Evolutionary conservation across 257 asterid species (phyloP), one percentile per base, ranked within the genome.

Genomic region (Solanum arcanum): DNA sequence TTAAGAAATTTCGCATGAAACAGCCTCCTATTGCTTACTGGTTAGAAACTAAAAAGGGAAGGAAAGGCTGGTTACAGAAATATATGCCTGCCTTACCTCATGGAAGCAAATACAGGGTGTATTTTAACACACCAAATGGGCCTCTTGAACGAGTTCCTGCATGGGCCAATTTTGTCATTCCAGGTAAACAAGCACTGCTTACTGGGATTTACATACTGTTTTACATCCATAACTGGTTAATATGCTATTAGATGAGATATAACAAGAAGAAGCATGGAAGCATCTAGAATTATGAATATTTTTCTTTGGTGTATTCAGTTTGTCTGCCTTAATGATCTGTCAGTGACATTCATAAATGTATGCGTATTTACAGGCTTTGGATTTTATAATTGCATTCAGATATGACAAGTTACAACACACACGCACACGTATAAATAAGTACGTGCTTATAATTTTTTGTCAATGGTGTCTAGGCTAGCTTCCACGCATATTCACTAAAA

Each of bases 111-210:
- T 95, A 95, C 88, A 91, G 98, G 89, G 96, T 94, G 87, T 97
- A 93, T 92, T 91, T 95, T 78, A 97, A 95, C 90, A 97, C 99
- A 89, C 96, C 99, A 68, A 86, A 87, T 83, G 99, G 99, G 89
- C 98, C 98, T 83, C 91, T 97, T 77, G 99, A 97, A 91, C 95
- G 99, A 83, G 98, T 97, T 72, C 99, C 99, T 90, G 99, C 99
- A 88, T 97, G 99, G 99, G 99, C 99, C 90, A 94, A 97, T 74
- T 95, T 94, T 77, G 99, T 97, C 70, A 89, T 92, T 91, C 98
- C 98, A 92, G 98, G 99, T 96, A 86, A 87, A 86, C 69, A 82
- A 82, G 84, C 91, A 59, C 72, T 73, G 88, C 73, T 91, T 90
- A 86, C 62, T 87, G 85, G 69, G 86, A 59, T 7, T 88, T 86